Conservation (phyloP, 2,329 filamentous ascomycete species). For the Ambrosiella cleistominuta region DNA sequence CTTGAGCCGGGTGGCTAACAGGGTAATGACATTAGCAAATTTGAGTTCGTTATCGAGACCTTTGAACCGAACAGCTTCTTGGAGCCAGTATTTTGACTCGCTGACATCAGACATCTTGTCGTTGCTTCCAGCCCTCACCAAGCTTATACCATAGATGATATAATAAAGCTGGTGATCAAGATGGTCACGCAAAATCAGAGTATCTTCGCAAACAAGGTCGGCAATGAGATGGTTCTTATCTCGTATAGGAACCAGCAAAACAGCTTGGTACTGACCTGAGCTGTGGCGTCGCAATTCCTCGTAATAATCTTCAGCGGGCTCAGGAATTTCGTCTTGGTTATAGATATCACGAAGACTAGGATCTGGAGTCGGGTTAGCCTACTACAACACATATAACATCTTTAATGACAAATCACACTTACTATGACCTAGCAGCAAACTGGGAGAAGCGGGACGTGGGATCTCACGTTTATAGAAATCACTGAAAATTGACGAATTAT, state of each 20-base stretch:
- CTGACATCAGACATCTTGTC: constrained; percentile 1
- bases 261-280: constrained; percentile 13
- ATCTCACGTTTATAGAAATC: neutral
- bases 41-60: neutral
- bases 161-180: constrained; percentile 6
- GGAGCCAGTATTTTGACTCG: neutral
- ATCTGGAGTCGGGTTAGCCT: neutral
- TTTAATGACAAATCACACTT: constrained; percentile 1
- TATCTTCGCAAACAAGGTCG: constrained; percentile 6
- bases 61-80: neutral
- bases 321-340: neutral
- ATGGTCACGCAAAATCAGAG: constrained; percentile 7
- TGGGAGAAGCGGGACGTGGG: constrained; percentile 9
- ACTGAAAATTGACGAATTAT: neutral
- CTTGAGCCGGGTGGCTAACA: constrained; percentile 10
- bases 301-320: neutral
- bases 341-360: neutral
- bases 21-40: constrained; percentile 12
- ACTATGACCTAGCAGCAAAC: constrained; percentile 10
- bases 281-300: constrained; percentile 4
- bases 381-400: neutral
- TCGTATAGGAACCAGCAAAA: constrained; percentile 11
- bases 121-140: neutral
- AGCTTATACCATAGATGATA: constrained; percentile 10
- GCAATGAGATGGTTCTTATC: constrained; percentile 10